Percentiles rank a stretch among this genome's conserved stretches.
Conservation (phyloP, 1,284 basidiomycete species). For the Phellopilus nigrolimitatus region DNA sequence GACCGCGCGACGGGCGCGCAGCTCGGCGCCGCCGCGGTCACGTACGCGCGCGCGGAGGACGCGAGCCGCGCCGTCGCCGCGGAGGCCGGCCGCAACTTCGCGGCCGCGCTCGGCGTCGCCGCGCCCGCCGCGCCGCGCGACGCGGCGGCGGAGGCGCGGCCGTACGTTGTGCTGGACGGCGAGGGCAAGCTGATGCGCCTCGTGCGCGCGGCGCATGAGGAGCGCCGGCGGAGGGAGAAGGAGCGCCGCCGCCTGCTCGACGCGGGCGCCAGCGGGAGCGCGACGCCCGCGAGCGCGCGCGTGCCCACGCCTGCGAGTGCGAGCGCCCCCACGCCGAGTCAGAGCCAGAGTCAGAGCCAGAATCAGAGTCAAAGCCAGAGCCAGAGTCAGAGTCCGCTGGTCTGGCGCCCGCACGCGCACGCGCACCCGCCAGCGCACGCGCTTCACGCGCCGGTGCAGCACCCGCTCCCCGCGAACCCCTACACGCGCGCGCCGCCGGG, state of each 20-base stretch:
- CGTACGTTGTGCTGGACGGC: constrained; percentile 59
- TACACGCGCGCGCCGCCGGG: constrained; percentile 9
- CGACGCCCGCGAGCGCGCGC: constrained; percentile 12
- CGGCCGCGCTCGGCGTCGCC: constrained; percentile 6
- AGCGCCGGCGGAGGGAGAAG: constrained; percentile 46
- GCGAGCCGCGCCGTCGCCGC: constrained; percentile 58
- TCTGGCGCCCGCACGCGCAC: not conserved
- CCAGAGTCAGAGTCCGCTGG: not conserved
- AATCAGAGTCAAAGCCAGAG: not conserved
- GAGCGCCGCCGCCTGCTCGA: constrained; percentile 35
- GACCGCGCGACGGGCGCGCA: constrained; percentile 78
- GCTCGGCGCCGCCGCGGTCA: constrained; percentile 80
- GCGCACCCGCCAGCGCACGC: constrained; percentile 4
- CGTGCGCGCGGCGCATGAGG: constrained; percentile 56
- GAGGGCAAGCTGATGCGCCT: constrained; percentile 55
- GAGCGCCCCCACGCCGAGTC: constrained; percentile 18
- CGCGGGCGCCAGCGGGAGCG: not conserved
- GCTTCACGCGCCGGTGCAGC: constrained; percentile 5
- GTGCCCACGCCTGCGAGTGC: constrained; percentile 17
- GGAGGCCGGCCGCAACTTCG: constrained; percentile 51
- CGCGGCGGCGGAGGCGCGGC: no score
- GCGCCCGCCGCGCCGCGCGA: no score
- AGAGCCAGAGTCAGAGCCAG: constrained; percentile 19
- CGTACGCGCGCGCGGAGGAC: constrained; percentile 57
- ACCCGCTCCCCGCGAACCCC: constrained; percentile 21